phyloP scores from a whole-genome alignment of 2,329 filamentous ascomycete species.

The Calonectria pauciramosa region DNA sequence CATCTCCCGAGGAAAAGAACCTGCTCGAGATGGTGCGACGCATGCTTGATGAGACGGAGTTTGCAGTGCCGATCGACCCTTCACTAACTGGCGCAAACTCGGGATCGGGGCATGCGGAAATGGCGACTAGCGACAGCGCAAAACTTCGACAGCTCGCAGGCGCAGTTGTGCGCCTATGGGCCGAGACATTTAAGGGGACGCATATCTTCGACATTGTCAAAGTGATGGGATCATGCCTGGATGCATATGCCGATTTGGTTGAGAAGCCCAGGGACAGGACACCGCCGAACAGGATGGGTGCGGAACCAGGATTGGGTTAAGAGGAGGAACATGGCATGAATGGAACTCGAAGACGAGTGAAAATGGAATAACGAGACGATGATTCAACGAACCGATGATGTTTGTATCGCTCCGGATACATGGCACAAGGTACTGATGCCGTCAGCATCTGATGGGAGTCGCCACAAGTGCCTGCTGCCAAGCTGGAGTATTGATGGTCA shows the following conservation, averaged over 20 bases:
- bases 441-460: not conserved
- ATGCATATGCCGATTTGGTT: conserved; percentile 69
- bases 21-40: conserved; percentile 69
- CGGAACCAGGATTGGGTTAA: conserved; percentile 42
- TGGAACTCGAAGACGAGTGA: not conserved
- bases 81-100: conserved; percentile 60
- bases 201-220: conserved; percentile 73
- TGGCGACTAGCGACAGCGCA: conserved; percentile 61
- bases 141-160: conserved; percentile 69
- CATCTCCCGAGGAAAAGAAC: conserved; percentile 66
- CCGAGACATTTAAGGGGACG: conserved; percentile 72
- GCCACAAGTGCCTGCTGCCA: not conserved
- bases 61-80: conserved; percentile 71
- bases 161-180: conserved; percentile 72
- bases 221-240: conserved; percentile 69
- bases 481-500: not conserved
- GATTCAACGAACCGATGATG: conserved; percentile 12
- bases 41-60: conserved; percentile 74
- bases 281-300: conserved; percentile 37
- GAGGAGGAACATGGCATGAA: not conserved
- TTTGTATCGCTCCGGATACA: not conserved
- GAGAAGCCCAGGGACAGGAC: conserved; percentile 67
- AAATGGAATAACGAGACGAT: conserved; percentile 8
- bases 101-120: conserved; percentile 56
- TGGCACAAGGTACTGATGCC: not conserved